A percentile compares a stretch with the other conserved stretches of the same genome.
phyloP scores from a whole-genome alignment of 2,329 filamentous ascomycete species.

The Fusarium goolgardi region DNA sequence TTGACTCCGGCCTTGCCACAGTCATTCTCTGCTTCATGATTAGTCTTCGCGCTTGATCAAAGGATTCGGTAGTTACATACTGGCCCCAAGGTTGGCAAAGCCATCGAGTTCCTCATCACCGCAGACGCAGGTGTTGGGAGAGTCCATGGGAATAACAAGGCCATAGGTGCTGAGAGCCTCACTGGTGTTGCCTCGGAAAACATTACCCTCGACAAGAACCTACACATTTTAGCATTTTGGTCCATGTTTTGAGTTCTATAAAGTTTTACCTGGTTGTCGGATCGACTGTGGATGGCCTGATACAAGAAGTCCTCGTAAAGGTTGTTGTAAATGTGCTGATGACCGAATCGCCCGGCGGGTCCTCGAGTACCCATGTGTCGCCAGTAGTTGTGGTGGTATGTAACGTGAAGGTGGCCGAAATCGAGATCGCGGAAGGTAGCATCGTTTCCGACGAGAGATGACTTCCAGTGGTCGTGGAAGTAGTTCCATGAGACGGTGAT shows the following conservation, averaged over 20 bases:
- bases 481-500: constrained; percentile 62
- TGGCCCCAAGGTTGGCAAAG: constrained; percentile 64
- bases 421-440: constrained; percentile 55
- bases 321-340: constrained; percentile 63
- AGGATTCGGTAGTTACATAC: constrained; percentile 50
- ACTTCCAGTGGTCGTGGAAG: constrained; percentile 63
- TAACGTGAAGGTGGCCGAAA: constrained; percentile 58
- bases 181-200: constrained; percentile 59
- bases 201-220: constrained; percentile 62
- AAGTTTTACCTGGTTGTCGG: constrained; percentile 53
- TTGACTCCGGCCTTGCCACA: constrained; percentile 62
- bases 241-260: rapidly evolving
- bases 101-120: constrained; percentile 67
- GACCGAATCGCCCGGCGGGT: constrained; percentile 61
- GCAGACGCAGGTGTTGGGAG: constrained; percentile 64
- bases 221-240: constrained; percentile 27
- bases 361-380: constrained; percentile 59
- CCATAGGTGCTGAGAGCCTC: constrained; percentile 66
- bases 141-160: constrained; percentile 65
- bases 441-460: constrained; percentile 58
- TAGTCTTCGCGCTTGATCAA: constrained; percentile 43
- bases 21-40: constrained; percentile 53
- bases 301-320: constrained; percentile 60
- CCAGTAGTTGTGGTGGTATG: constrained; percentile 64
- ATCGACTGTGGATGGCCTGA: constrained; percentile 62